These are phyloP conservation scores for Suillus paluster DNA, from an alignment of 768 basidiomycete species.

Conservation along the genomic window DNA sequence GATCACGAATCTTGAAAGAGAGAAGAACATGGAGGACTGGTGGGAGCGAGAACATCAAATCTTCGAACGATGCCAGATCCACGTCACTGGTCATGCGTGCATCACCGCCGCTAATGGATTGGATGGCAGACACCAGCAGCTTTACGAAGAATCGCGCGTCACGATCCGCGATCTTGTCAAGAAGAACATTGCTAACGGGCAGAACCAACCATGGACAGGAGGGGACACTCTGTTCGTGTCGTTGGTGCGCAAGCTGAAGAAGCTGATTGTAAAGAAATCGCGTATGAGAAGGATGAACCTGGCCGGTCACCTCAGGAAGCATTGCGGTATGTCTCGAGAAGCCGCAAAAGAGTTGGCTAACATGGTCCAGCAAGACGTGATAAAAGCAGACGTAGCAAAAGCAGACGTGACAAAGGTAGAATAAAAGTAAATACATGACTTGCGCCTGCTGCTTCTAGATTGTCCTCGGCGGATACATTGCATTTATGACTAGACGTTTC, in stretches of 20 bases:
- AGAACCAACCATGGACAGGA: neutral
- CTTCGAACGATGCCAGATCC: neutral
- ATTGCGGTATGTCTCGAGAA: conserved; percentile 23
- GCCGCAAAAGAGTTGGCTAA: conserved; percentile 26
- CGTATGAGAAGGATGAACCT: neutral
- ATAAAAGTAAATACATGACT: neutral
- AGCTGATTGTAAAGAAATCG: neutral
- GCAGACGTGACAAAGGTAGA: too few relatives aligned
- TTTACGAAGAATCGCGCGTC: neutral
- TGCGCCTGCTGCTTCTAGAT: neutral
- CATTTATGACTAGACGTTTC: neutral
- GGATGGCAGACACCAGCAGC: neutral
- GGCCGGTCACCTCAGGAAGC: neutral
- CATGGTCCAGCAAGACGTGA: conserved; percentile 24
- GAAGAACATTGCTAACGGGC: neutral
- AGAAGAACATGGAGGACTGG: conserved; percentile 35
- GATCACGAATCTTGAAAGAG: conserved; percentile 43
- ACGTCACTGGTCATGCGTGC: conserved; percentile 1
- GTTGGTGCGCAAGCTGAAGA: neutral
- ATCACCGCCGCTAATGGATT: neutral
- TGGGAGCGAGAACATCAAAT: conserved; percentile 21
- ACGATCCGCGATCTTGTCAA: neutral
- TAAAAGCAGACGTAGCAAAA: too few relatives aligned
- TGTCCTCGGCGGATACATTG: neutral
- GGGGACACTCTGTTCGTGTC: neutral